Base-by-base conservation (phyloP, 345 rosid species). In the Toxicodendron radicans region DNA sequence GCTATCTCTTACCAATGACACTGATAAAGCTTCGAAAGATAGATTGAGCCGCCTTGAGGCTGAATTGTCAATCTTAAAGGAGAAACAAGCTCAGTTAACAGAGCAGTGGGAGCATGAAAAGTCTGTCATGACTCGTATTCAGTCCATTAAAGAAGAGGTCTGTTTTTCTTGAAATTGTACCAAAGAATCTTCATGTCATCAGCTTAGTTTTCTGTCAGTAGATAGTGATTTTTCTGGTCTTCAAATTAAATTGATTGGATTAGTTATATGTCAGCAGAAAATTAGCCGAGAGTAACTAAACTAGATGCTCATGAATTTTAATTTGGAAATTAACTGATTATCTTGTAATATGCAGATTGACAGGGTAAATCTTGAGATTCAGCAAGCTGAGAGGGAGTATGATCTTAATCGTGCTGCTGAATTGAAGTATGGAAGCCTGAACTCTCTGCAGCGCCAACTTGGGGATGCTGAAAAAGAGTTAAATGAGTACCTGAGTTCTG, bases 81-180 rank as follows among this genome's bases (percentile, higher is more conserved):
- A 83, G 82, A 93, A 81, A 83, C 99, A 96, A 80, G 86, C 90
- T 66, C 90, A 88, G 80, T 73, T 93, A 83, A 92, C 97, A 0
- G 89, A 91, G 78, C 97, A 93, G 72, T 96, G 99, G 99, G 99
- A 96, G 87, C 99, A 96, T 38, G 99, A 96, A 84, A 91, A 91
- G 84, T 82, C 93, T 66, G 99, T 96, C 66, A 96, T 96, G 99
- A 89, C 90, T 7, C 97, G 88, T 66, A 87, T 96, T 68, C 97
- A 93, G 75, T 93, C 98, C 23, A 91, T 96, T 61, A 96, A 96
- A 78, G 99, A 96, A 79, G 99, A 93, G 92, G 97, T 88, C 82
- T 23, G 53, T 72, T 51, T 66, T 20, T 58, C 65, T 20, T 17
- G 10, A 24, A n/a, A 61, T n/a, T 58, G 65, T 45, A 43, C 16